Conservation (phyloP, 768 basidiomycete genomes). For the Rhodotorula taiwanensis region DNA sequence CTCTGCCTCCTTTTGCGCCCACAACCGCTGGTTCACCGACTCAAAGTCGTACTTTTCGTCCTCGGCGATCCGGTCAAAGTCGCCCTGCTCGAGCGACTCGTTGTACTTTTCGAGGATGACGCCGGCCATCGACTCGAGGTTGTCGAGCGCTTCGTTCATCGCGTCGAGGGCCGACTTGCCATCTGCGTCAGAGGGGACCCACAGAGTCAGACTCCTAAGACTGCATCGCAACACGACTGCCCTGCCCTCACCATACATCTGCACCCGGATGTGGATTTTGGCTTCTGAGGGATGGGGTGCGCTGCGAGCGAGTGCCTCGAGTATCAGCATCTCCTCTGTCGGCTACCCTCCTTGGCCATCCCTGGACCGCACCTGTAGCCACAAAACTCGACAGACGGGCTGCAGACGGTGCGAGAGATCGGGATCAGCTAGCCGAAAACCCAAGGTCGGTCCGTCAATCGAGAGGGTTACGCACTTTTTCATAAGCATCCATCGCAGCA, state of each 20-base stretch:
- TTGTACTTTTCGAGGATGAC: conserved; percentile 34
- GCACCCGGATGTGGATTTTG: conserved; percentile 91
- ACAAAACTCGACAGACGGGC: conserved; percentile 95
- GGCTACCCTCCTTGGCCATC: background rate
- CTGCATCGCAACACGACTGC: too few relatives aligned
- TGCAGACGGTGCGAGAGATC: conserved; percentile 43
- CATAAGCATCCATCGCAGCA: conserved; percentile 96
- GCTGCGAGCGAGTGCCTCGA: conserved; percentile 45
- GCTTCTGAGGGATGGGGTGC: conserved; percentile 96
- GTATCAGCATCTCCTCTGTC: background rate
- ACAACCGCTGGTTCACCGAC: conserved; percentile 24
- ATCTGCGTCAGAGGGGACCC: conserved; percentile 55
- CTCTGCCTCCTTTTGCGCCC: conserved; percentile 31
- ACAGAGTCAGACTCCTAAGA: too few relatives aligned
- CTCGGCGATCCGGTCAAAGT: conserved; percentile 33
- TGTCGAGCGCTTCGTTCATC: conserved; percentile 34
- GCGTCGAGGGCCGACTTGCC: conserved; percentile 60
- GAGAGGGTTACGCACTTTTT: conserved; percentile 65
- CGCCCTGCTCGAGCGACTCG: conserved; percentile 24
- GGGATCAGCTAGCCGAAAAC: too few relatives aligned
- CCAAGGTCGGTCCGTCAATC: too few relatives aligned
- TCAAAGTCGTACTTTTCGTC: conserved; percentile 31
- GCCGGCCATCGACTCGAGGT: conserved; percentile 35
- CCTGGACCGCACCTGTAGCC: conserved; percentile 70
- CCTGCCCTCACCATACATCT: conserved; percentile 99